Evolutionary conservation across 2,329 filamentous ascomycete species (phyloP).

Genomic region (Setomelanomma holmii): DNA sequence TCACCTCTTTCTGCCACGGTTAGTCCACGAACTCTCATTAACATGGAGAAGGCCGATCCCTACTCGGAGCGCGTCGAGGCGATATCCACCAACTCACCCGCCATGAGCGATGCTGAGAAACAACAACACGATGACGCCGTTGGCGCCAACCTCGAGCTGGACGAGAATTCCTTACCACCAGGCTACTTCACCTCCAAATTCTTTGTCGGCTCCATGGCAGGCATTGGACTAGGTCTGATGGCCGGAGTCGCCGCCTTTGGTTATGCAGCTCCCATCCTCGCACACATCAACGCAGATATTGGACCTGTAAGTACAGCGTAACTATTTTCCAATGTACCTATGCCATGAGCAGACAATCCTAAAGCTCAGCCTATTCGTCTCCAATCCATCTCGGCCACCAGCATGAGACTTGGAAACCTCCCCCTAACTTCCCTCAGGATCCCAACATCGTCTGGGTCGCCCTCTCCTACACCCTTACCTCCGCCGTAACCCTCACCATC

Average conservation of each 20-base stretch:
- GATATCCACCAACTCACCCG: background rate
- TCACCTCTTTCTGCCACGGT: too few relatives aligned
- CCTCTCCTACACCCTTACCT: constrained; percentile 9
- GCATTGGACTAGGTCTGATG: constrained; percentile 14
- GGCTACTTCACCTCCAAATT: constrained; percentile 19
- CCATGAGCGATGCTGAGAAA: constrained; percentile 5
- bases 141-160: constrained; percentile 8
- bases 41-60: constrained; percentile 2
- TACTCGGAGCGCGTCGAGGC: background rate
- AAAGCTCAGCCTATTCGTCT: too few relatives aligned
- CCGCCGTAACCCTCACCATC: constrained; percentile 10
- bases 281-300: constrained; percentile 21
- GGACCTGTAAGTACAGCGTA: constrained; percentile 7
- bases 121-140: constrained; percentile 4
- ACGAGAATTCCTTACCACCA: constrained; percentile 12
- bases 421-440: too few relatives aligned
- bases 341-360: too few relatives aligned
- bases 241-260: constrained; percentile 16
- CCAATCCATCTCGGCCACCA: too few relatives aligned
- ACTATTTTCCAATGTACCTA: too few relatives aligned
- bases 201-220: constrained; percentile 17
- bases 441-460: constrained; percentile 11
- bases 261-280: constrained; percentile 20
- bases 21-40: too few relatives aligned
- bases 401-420: too few relatives aligned